Evolutionary conservation across 495 filamentous ascomycete genomes (phyloP).

Genomic region (Aspergillus bridgeri): DNA sequence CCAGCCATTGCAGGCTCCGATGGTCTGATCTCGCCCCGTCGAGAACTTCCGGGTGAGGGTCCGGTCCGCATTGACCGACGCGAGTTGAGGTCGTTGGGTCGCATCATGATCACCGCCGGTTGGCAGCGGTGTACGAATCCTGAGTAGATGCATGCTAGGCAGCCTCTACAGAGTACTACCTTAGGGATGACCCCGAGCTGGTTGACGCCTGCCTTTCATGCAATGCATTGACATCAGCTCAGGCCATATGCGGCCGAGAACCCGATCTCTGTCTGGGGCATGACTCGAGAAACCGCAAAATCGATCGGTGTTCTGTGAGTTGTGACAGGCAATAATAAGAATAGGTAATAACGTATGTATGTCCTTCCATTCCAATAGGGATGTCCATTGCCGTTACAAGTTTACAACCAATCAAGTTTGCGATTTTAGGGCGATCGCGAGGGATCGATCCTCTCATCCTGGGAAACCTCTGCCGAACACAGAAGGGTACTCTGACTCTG

Average conservation of each 20-base stretch:
- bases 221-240: neutral
- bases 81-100: no score
- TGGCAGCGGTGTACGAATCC: neutral
- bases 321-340: neutral
- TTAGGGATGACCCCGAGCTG: no score
- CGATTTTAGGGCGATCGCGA: conserved; percentile 16
- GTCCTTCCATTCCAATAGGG: no score
- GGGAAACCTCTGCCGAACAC: conserved; percentile 15
- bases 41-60: conserved; percentile 4
- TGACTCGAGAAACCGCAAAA: neutral
- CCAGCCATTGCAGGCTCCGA: neutral
- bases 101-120: neutral
- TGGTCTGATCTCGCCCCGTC: conserved; percentile 15
- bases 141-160: no score
- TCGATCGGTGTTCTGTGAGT: neutral
- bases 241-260: neutral
- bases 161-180: no score
- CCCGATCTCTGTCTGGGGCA: neutral
- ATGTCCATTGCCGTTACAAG: no score
- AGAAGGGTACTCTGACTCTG: neutral
- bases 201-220: neutral
- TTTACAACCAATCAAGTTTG: neutral
- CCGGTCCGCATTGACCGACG: neutral
- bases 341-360: no score
- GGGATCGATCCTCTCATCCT: conserved; percentile 13